A percentile compares a stretch with the other conserved stretches of the same genome.
Conservation (phyloP, 805 yeast genomes). For the Starmerella vitae region DNA sequence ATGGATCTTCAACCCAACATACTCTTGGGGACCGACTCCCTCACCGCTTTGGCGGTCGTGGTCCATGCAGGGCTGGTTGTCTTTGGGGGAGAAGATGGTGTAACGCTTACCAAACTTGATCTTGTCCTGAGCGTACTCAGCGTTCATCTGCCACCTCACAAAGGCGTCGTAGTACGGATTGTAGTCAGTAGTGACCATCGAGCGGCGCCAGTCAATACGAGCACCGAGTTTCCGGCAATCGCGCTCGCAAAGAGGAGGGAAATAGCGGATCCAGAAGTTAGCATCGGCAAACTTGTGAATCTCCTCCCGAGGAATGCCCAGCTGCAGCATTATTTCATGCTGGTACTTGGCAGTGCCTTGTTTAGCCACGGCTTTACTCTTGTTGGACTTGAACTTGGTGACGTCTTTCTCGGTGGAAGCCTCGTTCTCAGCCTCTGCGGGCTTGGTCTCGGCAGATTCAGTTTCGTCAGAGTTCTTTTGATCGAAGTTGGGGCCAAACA, state of each 20-base stretch:
- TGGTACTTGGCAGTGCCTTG: slow-evolving; percentile 90
- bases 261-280: slow-evolving; percentile 74
- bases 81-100: slow-evolving; percentile 93
- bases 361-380: slow-evolving; percentile 87
- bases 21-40: slow-evolving; percentile 94
- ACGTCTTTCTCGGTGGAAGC: slow-evolving; percentile 50
- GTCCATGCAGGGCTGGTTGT: slow-evolving; percentile 99
- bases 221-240: slow-evolving; percentile 79
- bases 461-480: slow-evolving; percentile 37
- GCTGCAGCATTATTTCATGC: slow-evolving; percentile 89
- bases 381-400: slow-evolving; percentile 83
- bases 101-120: slow-evolving; percentile 97
- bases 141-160: slow-evolving; percentile 91
- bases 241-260: slow-evolving; percentile 77
- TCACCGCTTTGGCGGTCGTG: slow-evolving; percentile 97
- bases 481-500: slow-evolving; percentile 69
- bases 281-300: slow-evolving; percentile 83
- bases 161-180: slow-evolving; percentile 93
- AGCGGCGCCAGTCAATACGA: slow-evolving; percentile 96
- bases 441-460: slow-evolving; percentile 26
- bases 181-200: slow-evolving; percentile 85
- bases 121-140: slow-evolving; percentile 70
- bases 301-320: slow-evolving; percentile 75
- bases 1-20: slow-evolving; percentile 75
- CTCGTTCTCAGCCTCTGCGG: slow-evolving; percentile 16